Conservation (phyloP, 2,329 filamentous ascomycete species). For the Fusarium armeniacum region DNA sequence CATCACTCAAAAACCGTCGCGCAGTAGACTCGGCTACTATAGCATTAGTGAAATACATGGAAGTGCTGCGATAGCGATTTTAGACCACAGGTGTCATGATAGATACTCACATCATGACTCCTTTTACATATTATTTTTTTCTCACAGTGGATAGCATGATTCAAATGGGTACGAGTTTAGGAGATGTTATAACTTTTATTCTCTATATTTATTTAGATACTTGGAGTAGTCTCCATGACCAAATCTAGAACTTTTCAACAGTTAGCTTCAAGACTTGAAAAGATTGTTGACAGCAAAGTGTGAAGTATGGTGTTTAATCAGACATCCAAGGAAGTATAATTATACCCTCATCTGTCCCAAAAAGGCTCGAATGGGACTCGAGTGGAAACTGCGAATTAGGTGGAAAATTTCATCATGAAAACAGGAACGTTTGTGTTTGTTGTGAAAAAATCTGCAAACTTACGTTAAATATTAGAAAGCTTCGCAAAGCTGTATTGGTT, state of each 20-base stretch:
- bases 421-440: conserved; percentile 9
- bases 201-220: neutral
- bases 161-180: neutral
- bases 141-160: neutral
- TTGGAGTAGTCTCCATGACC: conserved; percentile 2
- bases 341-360: conserved; percentile 75
- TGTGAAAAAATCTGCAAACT: conserved; percentile 33
- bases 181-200: neutral
- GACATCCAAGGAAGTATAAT: conserved; percentile 82
- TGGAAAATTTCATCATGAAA: conserved; percentile 79
- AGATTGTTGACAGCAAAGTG: conserved; percentile 27
- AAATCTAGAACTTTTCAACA: conserved; percentile 30
- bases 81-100: conserved; percentile 3
- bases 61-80: neutral
- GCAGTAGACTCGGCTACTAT: neutral
- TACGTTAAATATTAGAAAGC: conserved; percentile 25
- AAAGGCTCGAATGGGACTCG: conserved; percentile 77
- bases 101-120: neutral
- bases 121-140: neutral
- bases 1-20: neutral
- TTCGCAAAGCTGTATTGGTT: conserved; percentile 27
- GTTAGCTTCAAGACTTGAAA: conserved; percentile 44
- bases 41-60: neutral
- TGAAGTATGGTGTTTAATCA: conserved; percentile 60
- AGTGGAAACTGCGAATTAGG: conserved; percentile 92